Base-by-base conservation (phyloP, 495 filamentous ascomycete species). In the Pyrenula aspistea region DNA sequence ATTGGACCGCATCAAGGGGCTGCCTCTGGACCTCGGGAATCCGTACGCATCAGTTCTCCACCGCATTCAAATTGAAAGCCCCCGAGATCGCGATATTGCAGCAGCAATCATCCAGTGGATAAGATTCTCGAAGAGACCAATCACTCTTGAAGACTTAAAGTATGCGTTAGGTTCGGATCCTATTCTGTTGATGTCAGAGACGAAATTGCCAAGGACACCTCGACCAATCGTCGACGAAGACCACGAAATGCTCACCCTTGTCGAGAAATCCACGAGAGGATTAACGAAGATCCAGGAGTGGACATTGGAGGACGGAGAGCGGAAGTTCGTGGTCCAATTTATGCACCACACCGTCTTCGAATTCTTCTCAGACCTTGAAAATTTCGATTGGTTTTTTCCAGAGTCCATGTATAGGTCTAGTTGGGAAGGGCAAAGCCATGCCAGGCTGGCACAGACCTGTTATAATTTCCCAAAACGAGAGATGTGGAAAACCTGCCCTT, bases 301-400 rank as follows among this genome's bases (percentile, higher is more conserved):
- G 23, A 25, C 23, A 23, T 4, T 4, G 15, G 15, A 4, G 15
- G 31, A 42, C 31, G 31, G 15, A 42, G 31, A 42, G 15, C 31
- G 8, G 15, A 42, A 42, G 31, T 56, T 55, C 48, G 57, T 61
- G 59, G 66, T 68, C 11, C 71, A 72, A 55, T 70, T 74, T 52
- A 69, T 73, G 22, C 72, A 73, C 60, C 63, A 70, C 54, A 66
- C 70, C 47, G 68, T 73, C 61, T 67, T 69, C 51, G 69, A 73
- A 56, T 74, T 70, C 51, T 64, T 72, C 31, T 42, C 31, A 15
- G 15, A 42, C 15, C 31, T 15, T 15, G 31, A 42, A 4, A 42
- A 42, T 15, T 42, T 42, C 31, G 8, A 15, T 42, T 8, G 15
- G 4, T 42, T 42, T 42, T 15, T 42, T 4, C 31, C 31, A 4